Conservation (phyloP, 345 rosid genomes). For the Microcos paniculata region DNA sequence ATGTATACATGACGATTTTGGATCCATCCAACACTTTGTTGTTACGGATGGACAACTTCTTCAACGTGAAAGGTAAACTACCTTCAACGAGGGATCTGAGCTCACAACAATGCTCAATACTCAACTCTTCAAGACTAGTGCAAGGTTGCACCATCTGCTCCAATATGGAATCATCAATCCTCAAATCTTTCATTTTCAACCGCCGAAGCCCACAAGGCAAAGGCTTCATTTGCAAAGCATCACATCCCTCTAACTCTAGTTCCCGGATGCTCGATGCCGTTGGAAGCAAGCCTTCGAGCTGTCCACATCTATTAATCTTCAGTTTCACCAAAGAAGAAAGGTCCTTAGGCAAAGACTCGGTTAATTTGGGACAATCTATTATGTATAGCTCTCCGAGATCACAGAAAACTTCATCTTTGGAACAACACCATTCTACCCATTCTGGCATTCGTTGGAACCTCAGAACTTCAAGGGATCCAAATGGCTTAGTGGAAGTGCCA, state of each 20-base stretch:
- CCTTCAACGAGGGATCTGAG: background rate
- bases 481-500: background rate
- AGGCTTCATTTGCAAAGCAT: background rate
- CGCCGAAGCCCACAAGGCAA: background rate
- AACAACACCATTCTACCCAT: background rate
- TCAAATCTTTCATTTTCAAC: background rate
- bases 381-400: background rate
- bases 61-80: background rate
- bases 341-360: background rate
- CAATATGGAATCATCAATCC: background rate
- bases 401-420: background rate
- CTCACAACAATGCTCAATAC: background rate
- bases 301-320: background rate
- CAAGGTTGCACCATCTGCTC: too few species aligned
- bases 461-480: background rate
- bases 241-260: background rate
- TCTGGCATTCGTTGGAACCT: background rate
- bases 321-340: background rate
- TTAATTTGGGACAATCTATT: background rate
- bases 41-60: rapidly evolving
- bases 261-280: background rate
- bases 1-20: background rate
- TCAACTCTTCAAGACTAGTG: too few species aligned
- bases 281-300: background rate
- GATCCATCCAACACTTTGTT: background rate